Base-by-base conservation (phyloP, 2,329 filamentous ascomycete genomes). In the Elsinoe perseae region DNA sequence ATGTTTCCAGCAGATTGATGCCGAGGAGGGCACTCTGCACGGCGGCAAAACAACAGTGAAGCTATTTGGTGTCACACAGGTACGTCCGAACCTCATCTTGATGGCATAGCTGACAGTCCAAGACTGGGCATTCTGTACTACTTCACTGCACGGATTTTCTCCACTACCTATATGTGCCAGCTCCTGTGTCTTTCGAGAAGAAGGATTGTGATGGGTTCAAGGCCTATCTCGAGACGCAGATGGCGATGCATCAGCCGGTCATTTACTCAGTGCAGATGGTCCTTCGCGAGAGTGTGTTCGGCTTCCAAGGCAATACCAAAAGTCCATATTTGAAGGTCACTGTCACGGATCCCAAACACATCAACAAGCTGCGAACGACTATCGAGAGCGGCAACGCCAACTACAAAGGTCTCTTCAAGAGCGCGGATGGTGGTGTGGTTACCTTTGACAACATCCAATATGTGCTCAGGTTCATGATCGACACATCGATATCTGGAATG, bases 401-500 rank as follows among this genome's bases (percentile, higher is more conserved):
- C 68, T 97, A 89, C 80, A 95, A 92, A 70, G 84, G 86, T 3
- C 78, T 96, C 70, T 98, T 93, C 92, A 86, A 83, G 62, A 80
- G 76, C 18, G 75, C 78, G 14, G 80, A 81, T 5, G 81, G 80
- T 18, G 86, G 86, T 18, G 83, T 97, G 61, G 80, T 91, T 70
- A 97, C 93, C 0, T 98, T 92, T 65, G 93, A 98, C 75, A 96
- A 86, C 63, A 91, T 98, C 57, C 89, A 95, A 76, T 98, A 96
- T 67, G 83, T 97, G 23, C 73, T 97, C 62, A 82, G 93, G 53
- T 97, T 98, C 73, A 98, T 98, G 93, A 92, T 98, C 50, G 93
- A 98, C 70, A 95, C 87, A 4, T 57, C 89, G 80, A 86, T 98
- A 43, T 80, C 87, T 57, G 93, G 93, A 61, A 98, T 98, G 93